Evolutionary conservation across 345 rosid species (phyloP).

Genomic region (Raphanus sativus): DNA sequence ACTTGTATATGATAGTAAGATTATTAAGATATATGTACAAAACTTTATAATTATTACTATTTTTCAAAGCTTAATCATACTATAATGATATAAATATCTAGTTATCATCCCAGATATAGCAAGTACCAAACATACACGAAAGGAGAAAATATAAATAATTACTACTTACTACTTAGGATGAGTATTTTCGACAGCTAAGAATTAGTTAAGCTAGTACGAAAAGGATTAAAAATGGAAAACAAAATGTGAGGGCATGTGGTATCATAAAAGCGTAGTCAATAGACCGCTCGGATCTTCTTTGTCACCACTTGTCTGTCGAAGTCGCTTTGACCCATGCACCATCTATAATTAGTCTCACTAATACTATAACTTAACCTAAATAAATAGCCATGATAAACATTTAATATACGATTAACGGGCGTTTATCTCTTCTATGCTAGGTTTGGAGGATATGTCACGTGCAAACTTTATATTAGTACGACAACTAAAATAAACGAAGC

Average conservation of each 20-base stretch:
- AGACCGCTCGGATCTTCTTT: conserved; percentile 36
- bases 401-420: not conserved
- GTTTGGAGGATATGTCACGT: conserved; percentile 32
- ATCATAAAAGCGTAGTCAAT: conserved; percentile 61
- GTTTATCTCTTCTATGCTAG: conserved; percentile 29
- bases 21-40: not conserved
- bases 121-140: conserved; percentile 19
- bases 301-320: conserved; percentile 34
- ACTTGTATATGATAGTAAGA: not conserved
- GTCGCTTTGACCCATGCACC: conserved; percentile 40
- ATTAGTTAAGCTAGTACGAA: conserved; percentile 27
- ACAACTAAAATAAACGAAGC: not conserved
- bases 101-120: not conserved
- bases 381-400: not conserved
- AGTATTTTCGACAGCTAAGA: conserved; percentile 16
- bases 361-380: conserved; percentile 6
- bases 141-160: conserved; percentile 3
- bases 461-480: conserved; percentile 11
- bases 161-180: not conserved
- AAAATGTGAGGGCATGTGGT: conserved; percentile 54
- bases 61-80: conserved; percentile 20
- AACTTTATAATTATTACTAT: not conserved
- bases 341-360: conserved; percentile 29
- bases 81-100: conserved; percentile 17
- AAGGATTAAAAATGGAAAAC: conserved; percentile 6